These are phyloP conservation scores for Mycena leptocephala DNA, from an alignment of 768 basidiomycete species.

Conservation along the genomic window DNA sequence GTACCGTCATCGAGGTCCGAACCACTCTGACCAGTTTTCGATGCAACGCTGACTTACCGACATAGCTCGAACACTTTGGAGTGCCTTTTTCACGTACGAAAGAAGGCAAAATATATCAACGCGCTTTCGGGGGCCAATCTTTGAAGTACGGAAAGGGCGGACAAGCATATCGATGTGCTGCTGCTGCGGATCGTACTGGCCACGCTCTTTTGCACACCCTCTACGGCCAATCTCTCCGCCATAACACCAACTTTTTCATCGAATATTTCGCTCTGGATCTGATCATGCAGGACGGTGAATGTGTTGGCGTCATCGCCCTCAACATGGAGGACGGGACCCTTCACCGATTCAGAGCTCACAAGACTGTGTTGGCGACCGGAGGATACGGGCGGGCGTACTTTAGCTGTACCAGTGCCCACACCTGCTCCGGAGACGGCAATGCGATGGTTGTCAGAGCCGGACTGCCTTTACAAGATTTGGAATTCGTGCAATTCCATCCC, in stretches of 20 bases:
- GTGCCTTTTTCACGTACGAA: conserved; percentile 98
- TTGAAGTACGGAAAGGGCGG: conserved; percentile 98
- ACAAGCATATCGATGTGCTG: conserved; percentile 98
- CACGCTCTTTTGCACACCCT: conserved; percentile 99
- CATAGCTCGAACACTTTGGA: conserved; percentile 96
- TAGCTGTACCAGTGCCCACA: conserved; percentile 98
- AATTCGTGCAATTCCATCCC: conserved; percentile 99
- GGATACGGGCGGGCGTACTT: conserved; percentile 99
- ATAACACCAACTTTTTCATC: conserved; percentile 99
- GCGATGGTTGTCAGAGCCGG: conserved; percentile 99
- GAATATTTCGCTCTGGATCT: conserved; percentile 99
- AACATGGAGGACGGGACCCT: conserved; percentile 99
- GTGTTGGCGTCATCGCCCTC: conserved; percentile 98
- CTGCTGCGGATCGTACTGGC: conserved; percentile 98
- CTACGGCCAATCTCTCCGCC: conserved; percentile 98
- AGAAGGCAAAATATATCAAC: conserved; percentile 99
- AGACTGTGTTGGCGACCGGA: conserved; percentile 98
- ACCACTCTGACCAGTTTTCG: background rate
- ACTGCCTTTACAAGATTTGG: conserved; percentile 95
- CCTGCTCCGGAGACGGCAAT: conserved; percentile 98
- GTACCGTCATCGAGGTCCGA: conserved; percentile 91
- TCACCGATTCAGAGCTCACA: conserved; percentile 98
- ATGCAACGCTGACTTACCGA: conserved; percentile 10
- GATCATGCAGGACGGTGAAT: conserved; percentile 99
- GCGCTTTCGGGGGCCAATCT: conserved; percentile 99